Percentiles rank a stretch among this genome's conserved stretches.
These are phyloP conservation scores for Pseudocercospora eumusae DNA, from an alignment of 2,329 filamentous ascomycete species.

Conservation along the genomic window DNA sequence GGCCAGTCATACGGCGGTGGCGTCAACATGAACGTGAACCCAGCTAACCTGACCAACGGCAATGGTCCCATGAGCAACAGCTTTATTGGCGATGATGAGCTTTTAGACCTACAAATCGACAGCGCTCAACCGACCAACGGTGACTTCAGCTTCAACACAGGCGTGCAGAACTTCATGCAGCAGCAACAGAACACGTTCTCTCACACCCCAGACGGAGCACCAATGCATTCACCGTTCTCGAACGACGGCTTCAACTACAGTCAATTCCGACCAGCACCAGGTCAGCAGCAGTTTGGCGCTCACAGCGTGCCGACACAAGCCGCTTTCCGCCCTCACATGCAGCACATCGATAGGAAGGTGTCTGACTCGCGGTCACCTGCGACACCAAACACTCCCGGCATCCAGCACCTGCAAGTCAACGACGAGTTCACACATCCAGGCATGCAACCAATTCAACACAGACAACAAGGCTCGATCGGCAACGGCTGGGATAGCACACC, in stretches of 20 bases:
- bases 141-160: constrained; percentile 46
- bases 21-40: constrained; percentile 68
- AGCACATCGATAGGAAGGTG: constrained; percentile 58
- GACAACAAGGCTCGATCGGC: constrained; percentile 51
- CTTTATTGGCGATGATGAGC: constrained; percentile 87
- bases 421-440: constrained; percentile 49
- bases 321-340: constrained; percentile 38
- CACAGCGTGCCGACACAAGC: constrained; percentile 39
- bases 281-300: constrained; percentile 45
- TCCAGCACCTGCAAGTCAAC: constrained; percentile 70
- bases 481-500: constrained; percentile 88
- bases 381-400: constrained; percentile 80
- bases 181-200: constrained; percentile 68
- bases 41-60: constrained; percentile 77
- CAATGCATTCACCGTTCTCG: constrained; percentile 87
- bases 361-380: constrained; percentile 77
- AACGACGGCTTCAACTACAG: constrained; percentile 68
- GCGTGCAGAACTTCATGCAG: constrained; percentile 53
- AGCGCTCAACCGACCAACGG: constrained; percentile 37
- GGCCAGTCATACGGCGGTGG: constrained; percentile 37
- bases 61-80: constrained; percentile 53
- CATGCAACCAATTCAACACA: constrained; percentile 52
- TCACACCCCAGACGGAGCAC: constrained; percentile 85
- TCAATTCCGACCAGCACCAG: constrained; percentile 71
- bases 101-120: constrained; percentile 67